Evolutionary conservation across 345 rosid species (phyloP), one percentile per base, ranked within the genome.

Genomic region (Salix dunnii): DNA sequence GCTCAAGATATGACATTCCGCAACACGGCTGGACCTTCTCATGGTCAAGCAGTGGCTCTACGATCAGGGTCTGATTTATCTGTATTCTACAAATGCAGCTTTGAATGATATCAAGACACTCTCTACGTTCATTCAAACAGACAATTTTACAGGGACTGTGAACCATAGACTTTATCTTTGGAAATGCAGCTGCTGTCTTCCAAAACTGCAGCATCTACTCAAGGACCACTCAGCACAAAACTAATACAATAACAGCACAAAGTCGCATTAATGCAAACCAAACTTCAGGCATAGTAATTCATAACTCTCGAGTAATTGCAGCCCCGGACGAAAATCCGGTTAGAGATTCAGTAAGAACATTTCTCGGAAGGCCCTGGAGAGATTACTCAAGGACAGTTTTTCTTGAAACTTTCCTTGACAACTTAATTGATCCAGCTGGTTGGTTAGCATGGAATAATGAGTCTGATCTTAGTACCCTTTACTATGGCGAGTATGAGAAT

Each of bases 121-220:
- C 55, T 77, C 16, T 77, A 77, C 51, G 63, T 35, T 2, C 86
- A 85, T 33, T 64, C 77, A 8, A 51, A 65, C 6, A 76, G 77
- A 18, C 88, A 85, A 68, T 82, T 80, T 74, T 85, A 77, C 33
- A 38, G 80, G 8, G 82, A 82, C 40, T 85, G 86, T 18, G 74
- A 75, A 75, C 86, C 0, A 49, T 78, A 9, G 85, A 80, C 74
- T n/a, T 85, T 69, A 85, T 82, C 49, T 85, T 80, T 17, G 85
- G 88, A 36, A 75, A 77, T 27, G 88, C 84, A 7, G 78, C 82
- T 20, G 88, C 43, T 0, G 77, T 82, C 7, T 63, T 77, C 48
- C 80, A 77, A 46, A 63, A 77, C 71, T 77, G 75, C 38, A 27
- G 40, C 14, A 71, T 85, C 42, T 71, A 74, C 43, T 38, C 78